Conservation (phyloP, 345 rosid species). For the Toxicodendron radicans region DNA sequence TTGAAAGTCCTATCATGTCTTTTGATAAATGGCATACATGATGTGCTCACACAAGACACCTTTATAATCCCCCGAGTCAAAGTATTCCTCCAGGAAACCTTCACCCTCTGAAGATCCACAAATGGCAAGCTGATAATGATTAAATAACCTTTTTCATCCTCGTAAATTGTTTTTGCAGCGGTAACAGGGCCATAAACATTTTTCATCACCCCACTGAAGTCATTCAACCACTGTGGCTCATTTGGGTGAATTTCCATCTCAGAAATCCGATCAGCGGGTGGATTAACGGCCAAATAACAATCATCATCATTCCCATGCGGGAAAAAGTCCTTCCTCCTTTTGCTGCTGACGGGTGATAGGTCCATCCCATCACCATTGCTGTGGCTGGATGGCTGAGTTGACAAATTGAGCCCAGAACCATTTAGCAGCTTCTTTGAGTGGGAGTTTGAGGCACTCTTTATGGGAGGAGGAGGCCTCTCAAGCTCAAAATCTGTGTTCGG, state of each 20-base stretch:
- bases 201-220: constrained; percentile 86
- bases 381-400: constrained; percentile 63
- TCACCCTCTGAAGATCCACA: constrained; percentile 88
- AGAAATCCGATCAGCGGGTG: constrained; percentile 37
- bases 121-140: constrained; percentile 87
- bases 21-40: constrained; percentile 74
- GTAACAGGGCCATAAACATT: constrained; percentile 84
- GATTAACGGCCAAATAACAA: constrained; percentile 49
- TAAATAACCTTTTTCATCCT: constrained; percentile 78
- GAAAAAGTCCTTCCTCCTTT: constrained; percentile 80
- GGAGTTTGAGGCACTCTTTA: constrained; percentile 52
- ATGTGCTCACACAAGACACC: constrained; percentile 80
- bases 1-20: constrained; percentile 90
- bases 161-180: constrained; percentile 90
- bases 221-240: constrained; percentile 75
- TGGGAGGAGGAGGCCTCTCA: constrained; percentile 57
- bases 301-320: constrained; percentile 67
- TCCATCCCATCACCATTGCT: constrained; percentile 65
- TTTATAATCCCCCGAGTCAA: constrained; percentile 76
- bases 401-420: constrained; percentile 84
- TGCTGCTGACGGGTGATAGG: constrained; percentile 65
- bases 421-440: constrained; percentile 74
- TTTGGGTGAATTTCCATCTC: constrained; percentile 61
- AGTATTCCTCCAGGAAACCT: constrained; percentile 96
- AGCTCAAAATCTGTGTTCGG: constrained; percentile 93